Conservation (phyloP, 2,329 filamentous ascomycete species). For the Hypoxylon sp. region DNA sequence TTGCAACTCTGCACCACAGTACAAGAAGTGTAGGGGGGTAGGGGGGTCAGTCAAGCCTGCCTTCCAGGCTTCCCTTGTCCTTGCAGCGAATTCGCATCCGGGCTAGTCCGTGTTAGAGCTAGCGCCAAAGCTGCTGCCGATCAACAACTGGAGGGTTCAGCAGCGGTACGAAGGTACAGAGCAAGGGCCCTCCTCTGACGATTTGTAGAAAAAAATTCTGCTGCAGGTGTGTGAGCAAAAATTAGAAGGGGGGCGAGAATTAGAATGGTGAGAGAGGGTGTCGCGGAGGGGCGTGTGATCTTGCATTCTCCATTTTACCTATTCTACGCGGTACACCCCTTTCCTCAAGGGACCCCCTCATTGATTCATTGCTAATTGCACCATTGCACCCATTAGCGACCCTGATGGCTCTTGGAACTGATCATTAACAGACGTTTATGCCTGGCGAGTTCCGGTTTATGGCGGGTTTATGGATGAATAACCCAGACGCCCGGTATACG, state of each 20-base stretch:
- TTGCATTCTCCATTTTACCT: slow-evolving; percentile 27
- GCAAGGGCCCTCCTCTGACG: slow-evolving; percentile 42
- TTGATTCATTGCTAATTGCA: slow-evolving; percentile 32
- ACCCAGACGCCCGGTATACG: not conserved
- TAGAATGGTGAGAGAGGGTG: slow-evolving; percentile 27
- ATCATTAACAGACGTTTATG: slow-evolving; percentile 31
- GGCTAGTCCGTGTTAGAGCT: slow-evolving; percentile 49
- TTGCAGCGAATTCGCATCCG: slow-evolving; percentile 49
- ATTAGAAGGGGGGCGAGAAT: slow-evolving; percentile 39
- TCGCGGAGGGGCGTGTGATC: slow-evolving; percentile 42
- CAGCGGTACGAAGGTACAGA: slow-evolving; percentile 34
- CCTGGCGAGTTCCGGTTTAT: slow-evolving; percentile 29
- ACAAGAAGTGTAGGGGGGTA: slow-evolving; percentile 9
- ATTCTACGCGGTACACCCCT: slow-evolving; percentile 31
- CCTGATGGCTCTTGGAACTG: slow-evolving; percentile 36
- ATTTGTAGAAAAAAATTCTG: slow-evolving; percentile 40
- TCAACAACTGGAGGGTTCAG: slow-evolving; percentile 41
- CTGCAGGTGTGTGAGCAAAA: slow-evolving; percentile 42
- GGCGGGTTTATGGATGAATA: slow-evolving; percentile 36
- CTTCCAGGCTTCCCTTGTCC: slow-evolving; percentile 37
- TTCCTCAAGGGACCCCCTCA: slow-evolving; percentile 35
- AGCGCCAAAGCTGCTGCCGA: slow-evolving; percentile 52
- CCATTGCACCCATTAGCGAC: slow-evolving; percentile 21
- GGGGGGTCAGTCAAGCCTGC: slow-evolving; percentile 25
- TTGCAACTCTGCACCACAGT: slow-evolving; percentile 39